These are phyloP conservation scores for Cornus controversa DNA, from an alignment of 148 eudicot genomes.

Conservation along the genomic window DNA sequence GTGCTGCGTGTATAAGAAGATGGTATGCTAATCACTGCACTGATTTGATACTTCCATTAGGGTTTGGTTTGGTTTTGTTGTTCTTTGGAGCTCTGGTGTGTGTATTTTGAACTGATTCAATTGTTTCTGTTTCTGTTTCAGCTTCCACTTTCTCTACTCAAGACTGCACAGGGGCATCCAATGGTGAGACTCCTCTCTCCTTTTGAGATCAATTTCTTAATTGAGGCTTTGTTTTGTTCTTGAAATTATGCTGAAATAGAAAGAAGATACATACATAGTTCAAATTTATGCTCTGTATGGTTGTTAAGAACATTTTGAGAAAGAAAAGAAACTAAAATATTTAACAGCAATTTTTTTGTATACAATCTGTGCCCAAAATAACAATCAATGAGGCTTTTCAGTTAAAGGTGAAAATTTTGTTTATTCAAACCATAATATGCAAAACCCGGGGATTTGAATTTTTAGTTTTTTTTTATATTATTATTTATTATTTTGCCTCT, in stretches of 20 bases:
- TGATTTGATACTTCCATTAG: conserved; percentile 7
- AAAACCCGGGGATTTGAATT: not conserved
- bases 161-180: conserved; percentile 27
- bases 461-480: not conserved
- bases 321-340: not conserved
- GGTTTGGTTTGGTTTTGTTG: conserved; percentile 2
- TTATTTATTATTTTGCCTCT: not conserved
- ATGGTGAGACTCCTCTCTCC: conserved; percentile 18
- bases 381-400: too few species aligned
- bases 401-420: too few species aligned
- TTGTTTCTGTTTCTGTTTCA: conserved; percentile 6
- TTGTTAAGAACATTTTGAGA: not conserved
- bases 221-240: not conserved
- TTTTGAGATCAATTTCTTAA: not conserved
- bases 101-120: not conserved
- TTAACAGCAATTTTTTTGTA: not conserved
- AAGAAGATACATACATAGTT: not conserved
- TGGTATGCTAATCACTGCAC: conserved; percentile 12
- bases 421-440: too few species aligned
- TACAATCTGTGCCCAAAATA: too few species aligned
- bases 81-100: too few species aligned
- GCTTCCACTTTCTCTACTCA: conserved; percentile 25
- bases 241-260: not conserved
- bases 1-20: not conserved
- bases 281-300: not conserved